A percentile compares a stretch with the other conserved stretches of the same genome.
Conservation (phyloP, 352 stramenopile species). For the Pythium rhizo-oryzae region DNA sequence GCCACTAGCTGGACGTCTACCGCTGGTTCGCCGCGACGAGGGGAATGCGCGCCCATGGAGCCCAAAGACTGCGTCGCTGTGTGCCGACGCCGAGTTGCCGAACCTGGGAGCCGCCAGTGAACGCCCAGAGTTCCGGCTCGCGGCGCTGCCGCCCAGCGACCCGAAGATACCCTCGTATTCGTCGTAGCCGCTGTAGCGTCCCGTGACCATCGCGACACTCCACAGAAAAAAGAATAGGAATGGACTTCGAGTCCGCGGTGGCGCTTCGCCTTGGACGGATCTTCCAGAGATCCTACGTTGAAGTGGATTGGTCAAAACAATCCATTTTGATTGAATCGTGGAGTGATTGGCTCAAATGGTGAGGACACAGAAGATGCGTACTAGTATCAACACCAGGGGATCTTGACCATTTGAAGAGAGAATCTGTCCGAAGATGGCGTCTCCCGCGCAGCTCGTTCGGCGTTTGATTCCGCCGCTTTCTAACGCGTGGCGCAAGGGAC, state of each 20-base stretch:
- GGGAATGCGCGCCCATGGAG: constrained; percentile 8
- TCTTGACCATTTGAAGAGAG: too few species aligned
- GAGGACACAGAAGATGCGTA: background rate
- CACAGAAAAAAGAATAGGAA: background rate
- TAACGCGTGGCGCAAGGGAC: constrained; percentile 67
- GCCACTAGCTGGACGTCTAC: background rate
- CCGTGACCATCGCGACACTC: constrained; percentile 7
- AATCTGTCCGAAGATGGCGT: constrained; percentile 5
- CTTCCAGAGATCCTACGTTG: background rate
- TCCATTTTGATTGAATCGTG: background rate
- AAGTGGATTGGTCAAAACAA: background rate
- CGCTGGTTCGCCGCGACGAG: background rate
- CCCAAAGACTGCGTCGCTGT: background rate
- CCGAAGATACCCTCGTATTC: constrained; percentile 71
- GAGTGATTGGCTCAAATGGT: constrained; percentile 26
- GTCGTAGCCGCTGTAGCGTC: constrained; percentile 51
- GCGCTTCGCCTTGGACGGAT: constrained; percentile 19
- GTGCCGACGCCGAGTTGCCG: background rate
- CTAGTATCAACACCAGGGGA: too few species aligned
- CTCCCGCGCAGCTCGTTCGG: constrained; percentile 29
- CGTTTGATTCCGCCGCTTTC: constrained; percentile 72
- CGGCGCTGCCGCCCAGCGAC: constrained; percentile 31
- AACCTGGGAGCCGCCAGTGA: constrained; percentile 1
- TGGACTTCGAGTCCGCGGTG: background rate
- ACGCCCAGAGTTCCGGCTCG: background rate